Evolutionary conservation across 1,139 yeast genomes (phyloP), one percentile per base, ranked within the genome.

Genomic region (Magnusiomyces fungicola): DNA sequence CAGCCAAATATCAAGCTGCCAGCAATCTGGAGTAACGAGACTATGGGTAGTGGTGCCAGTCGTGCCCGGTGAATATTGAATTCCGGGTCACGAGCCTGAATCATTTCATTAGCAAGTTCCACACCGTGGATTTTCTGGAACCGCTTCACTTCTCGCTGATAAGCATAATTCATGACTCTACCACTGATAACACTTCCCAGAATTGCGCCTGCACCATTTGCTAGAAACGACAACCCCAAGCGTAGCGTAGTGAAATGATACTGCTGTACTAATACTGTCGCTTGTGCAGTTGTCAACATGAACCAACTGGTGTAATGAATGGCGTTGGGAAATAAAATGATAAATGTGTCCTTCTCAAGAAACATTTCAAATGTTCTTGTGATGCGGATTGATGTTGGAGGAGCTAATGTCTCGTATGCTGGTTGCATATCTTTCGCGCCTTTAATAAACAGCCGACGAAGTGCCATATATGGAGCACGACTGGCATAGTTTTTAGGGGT

Each of bases 261-360:
- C 7, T 66, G 55, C 7, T 66, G 61, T 9, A 76, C 64, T 25
- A 85, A 64, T 4, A 74, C 65, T 0, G 83, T 74, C 0, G 90
- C 75, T 50, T 83, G 64, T 0, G 87, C 75, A 0, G 94, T 83
- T 51, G 82, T 72, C 34, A 79, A 71, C 67, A 81, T 74, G n/a
- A 81, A 78, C 89, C 90, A 85, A 2, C 77, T 67, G 0, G 88
- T 72, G 61, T 79, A 84, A 53, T 78, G 78, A 7, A 85, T 55
- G 0, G 86, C 79, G 1, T 78, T 75, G 0, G 87, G 83, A 2
- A 80, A 48, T 19, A 75, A 56, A 19, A 65, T 53, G 24, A 76
- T 56, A 7, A 71, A 50, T 7, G 74, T 68, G 22, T 69, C 71
- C 46, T 56, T 53, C 46, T 65, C 61, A 19, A 53, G 38, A 12